A percentile compares a stretch with the other conserved stretches of the same genome.
phyloP scores from a whole-genome alignment of 1,139 yeast genomes.

The Debaryomyces robertsiae region DNA sequence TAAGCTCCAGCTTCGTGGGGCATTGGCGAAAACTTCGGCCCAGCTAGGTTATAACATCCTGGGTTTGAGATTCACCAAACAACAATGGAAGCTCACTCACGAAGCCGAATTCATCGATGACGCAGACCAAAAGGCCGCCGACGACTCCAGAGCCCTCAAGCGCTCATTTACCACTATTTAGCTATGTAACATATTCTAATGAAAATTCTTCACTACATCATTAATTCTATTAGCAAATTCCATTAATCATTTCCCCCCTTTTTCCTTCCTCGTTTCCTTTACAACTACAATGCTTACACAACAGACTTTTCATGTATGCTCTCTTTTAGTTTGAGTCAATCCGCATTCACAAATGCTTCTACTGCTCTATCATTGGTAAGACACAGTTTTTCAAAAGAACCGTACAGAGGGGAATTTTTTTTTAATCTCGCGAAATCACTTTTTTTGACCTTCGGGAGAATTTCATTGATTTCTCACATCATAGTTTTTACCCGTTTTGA shows the following conservation, averaged over 20 bases:
- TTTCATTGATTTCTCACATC: constrained; percentile 9
- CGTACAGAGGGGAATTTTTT: constrained; percentile 7
- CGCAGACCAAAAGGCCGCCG: constrained; percentile 55
- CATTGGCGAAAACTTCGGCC: constrained; percentile 53
- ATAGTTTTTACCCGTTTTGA: constrained; percentile 4
- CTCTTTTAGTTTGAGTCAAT: too few species aligned
- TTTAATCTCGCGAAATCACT: constrained; percentile 6
- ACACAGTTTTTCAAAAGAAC: background rate
- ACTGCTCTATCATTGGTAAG: background rate
- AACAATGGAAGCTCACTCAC: constrained; percentile 80
- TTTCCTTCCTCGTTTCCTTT: too few species aligned
- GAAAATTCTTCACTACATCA: background rate
- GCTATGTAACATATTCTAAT: constrained; percentile 4
- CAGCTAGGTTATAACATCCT: constrained; percentile 86
- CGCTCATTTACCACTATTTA: constrained; percentile 58
- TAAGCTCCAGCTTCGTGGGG: constrained; percentile 55
- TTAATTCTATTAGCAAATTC: too few species aligned
- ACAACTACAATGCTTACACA: too few species aligned
- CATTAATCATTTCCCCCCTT: too few species aligned
- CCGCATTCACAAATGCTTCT: too few species aligned
- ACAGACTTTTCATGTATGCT: too few species aligned
- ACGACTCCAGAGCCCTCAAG: constrained; percentile 62
- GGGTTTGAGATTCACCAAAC: constrained; percentile 72
- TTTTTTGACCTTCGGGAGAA: constrained; percentile 4
- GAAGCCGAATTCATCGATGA: constrained; percentile 75